These are phyloP conservation scores for Petasospora fabianii DNA, from an alignment of 1,139 yeast species.

Conservation along the genomic window DNA sequence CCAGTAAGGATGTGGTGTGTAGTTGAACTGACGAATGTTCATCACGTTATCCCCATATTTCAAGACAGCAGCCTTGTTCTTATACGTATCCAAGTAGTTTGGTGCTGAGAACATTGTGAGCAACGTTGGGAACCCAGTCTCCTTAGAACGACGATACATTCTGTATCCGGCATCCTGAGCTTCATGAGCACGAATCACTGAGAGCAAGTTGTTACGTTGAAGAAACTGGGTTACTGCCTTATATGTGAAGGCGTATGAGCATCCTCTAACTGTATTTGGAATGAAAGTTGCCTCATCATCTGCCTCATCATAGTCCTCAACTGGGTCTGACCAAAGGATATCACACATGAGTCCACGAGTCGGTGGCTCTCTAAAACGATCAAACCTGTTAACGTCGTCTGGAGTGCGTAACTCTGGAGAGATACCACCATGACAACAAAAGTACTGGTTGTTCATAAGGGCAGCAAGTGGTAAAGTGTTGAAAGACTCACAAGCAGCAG, in stretches of 20 bases:
- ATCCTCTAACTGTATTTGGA: constrained; percentile 81
- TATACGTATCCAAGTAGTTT: constrained; percentile 87
- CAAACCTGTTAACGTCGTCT: constrained; percentile 64
- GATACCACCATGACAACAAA: constrained; percentile 97
- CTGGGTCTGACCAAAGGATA: constrained; percentile 93
- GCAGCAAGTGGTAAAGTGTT: constrained; percentile 92
- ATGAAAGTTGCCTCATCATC: constrained; percentile 50
- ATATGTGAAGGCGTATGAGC: constrained; percentile 88
- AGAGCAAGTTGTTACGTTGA: constrained; percentile 72
- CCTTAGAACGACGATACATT: constrained; percentile 83
- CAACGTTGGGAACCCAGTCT: constrained; percentile 89
- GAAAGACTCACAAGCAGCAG: constrained; percentile 74
- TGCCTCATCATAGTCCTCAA: constrained; percentile 81
- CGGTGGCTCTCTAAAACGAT: constrained; percentile 91
- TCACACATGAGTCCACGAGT: constrained; percentile 94
- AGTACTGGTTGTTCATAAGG: constrained; percentile 88
- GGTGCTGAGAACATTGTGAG: constrained; percentile 96
- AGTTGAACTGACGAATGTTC: constrained; percentile 93
- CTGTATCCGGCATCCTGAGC: constrained; percentile 98
- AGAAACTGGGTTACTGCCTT: constrained; percentile 80
- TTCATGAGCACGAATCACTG: constrained; percentile 92
- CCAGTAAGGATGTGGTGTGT: constrained; percentile 96
- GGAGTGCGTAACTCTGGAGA: constrained; percentile 77
- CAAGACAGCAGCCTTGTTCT: constrained; percentile 93
- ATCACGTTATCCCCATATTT: constrained; percentile 88